Evolutionary conservation across 2,329 filamentous ascomycete species (phyloP).

Genomic region (Dryadomyces quercus-mongolicae): DNA sequence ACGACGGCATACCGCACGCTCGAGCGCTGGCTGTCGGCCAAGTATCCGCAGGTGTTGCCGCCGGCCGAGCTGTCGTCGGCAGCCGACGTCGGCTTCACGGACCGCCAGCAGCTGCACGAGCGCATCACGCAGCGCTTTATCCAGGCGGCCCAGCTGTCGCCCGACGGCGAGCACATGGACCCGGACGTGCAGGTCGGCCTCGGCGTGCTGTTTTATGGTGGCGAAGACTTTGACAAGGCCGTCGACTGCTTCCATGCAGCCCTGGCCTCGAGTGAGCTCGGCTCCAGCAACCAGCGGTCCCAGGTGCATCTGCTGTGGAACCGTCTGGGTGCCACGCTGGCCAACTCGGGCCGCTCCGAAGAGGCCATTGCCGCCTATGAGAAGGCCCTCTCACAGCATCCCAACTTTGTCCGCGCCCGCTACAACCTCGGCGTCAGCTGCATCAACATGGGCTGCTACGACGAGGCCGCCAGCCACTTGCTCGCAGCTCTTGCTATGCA

Average conservation of each 20-base stretch:
- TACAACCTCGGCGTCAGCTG: constrained; percentile 96
- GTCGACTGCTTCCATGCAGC: constrained; percentile 96
- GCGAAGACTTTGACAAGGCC: constrained; percentile 95
- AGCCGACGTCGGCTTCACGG: constrained; percentile 86
- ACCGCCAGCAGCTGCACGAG: constrained; percentile 78
- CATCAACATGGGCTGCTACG: constrained; percentile 94
- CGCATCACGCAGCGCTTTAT: constrained; percentile 89
- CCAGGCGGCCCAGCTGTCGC: constrained; percentile 79
- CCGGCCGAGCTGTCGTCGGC: constrained; percentile 60
- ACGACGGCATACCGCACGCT: constrained; percentile 91
- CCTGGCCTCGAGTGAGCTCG: constrained; percentile 72
- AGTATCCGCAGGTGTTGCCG: constrained; percentile 75
- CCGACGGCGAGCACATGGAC: constrained; percentile 90
- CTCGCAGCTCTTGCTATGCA: constrained; percentile 91
- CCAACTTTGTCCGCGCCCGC: constrained; percentile 91
- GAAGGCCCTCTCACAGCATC: constrained; percentile 75
- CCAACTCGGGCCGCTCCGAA: constrained; percentile 85
- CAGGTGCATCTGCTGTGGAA: constrained; percentile 97
- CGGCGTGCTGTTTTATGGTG: constrained; percentile 93
- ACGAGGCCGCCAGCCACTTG: constrained; percentile 85
- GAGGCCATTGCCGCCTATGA: constrained; percentile 97
- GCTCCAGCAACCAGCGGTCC: constrained; percentile 69
- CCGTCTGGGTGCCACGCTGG: constrained; percentile 85
- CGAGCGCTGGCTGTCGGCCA: constrained; percentile 91
- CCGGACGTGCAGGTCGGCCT: constrained; percentile 96